Conservation (phyloP, 176 grass and related monocot genomes). For the Eragrostis curvula region DNA sequence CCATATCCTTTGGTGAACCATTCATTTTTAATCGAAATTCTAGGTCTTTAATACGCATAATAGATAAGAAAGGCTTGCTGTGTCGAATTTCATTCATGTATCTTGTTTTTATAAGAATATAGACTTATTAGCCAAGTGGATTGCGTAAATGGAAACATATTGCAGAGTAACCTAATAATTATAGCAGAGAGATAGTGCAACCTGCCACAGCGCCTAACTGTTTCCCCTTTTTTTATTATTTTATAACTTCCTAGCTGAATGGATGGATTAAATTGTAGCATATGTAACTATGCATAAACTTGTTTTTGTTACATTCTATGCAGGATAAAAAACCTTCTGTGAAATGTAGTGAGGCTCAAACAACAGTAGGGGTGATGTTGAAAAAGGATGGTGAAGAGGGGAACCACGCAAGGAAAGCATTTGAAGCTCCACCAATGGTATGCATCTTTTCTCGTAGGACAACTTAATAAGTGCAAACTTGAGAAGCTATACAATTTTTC, state of each 20-base stretch:
- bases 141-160: constrained; percentile 7
- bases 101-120: neutral
- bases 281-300: neutral
- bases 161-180: constrained; percentile 5
- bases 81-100: neutral
- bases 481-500: constrained; percentile 9
- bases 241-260: neutral
- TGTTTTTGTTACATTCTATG: constrained; percentile 24
- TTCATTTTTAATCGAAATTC: constrained; percentile 19
- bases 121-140: neutral
- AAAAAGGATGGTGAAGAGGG: constrained; percentile 45
- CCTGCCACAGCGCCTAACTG: neutral
- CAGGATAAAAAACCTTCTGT: constrained; percentile 32
- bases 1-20: neutral
- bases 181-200: constrained; percentile 22
- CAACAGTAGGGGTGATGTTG: constrained; percentile 27
- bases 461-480: constrained; percentile 12
- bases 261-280: constrained; percentile 25
- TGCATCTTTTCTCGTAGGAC: constrained; percentile 7
- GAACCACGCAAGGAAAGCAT: constrained; percentile 37
- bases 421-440: constrained; percentile 48
- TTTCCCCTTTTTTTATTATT: neutral
- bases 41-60: constrained; percentile 13
- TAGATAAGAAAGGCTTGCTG: neutral
- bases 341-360: constrained; percentile 21